Evolutionary conservation across 208 protist species (phyloP).

Genomic region (Leishmania martiniquensis): DNA sequence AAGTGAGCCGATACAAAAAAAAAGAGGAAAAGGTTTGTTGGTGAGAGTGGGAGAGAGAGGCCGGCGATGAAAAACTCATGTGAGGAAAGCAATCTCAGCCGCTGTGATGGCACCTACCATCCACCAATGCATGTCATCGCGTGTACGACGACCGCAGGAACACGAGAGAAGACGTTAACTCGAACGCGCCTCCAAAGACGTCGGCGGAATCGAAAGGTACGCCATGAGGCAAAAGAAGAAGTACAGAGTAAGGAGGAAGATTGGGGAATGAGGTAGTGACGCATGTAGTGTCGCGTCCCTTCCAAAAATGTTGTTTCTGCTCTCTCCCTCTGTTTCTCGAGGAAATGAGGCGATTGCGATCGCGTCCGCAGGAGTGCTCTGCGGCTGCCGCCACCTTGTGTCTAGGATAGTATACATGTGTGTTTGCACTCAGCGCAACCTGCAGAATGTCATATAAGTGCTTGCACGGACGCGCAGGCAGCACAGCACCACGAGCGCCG

Average conservation of each 20-base stretch:
- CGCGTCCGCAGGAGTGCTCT: background rate
- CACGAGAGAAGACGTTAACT: background rate
- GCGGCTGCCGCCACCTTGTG: background rate
- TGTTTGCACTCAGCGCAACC: slow-evolving; percentile 30
- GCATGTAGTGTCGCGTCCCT: background rate
- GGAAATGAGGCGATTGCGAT: background rate
- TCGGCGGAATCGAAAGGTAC: background rate
- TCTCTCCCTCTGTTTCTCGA: background rate
- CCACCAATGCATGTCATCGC: background rate
- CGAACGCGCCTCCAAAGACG: background rate
- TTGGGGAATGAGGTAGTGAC: background rate
- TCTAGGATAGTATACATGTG: background rate
- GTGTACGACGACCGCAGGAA: background rate
- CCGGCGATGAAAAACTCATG: background rate
- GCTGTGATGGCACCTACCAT: background rate
- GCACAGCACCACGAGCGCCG: slow-evolving; percentile 58
- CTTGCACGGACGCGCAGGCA: slow-evolving; percentile 60
- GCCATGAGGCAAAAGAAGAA: background rate
- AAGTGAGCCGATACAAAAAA: slow-evolving; percentile 2
- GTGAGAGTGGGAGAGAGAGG: background rate
- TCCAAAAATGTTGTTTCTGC: background rate
- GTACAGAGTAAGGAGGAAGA: background rate
- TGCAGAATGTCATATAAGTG: slow-evolving; percentile 51
- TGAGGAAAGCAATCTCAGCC: background rate
- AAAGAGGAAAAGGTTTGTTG: background rate